Percentiles rank a stretch among this genome's conserved stretches.
These are phyloP conservation scores for Sistotremastrum suecicum DNA, from an alignment of 768 basidiomycete species.

Conservation along the genomic window DNA sequence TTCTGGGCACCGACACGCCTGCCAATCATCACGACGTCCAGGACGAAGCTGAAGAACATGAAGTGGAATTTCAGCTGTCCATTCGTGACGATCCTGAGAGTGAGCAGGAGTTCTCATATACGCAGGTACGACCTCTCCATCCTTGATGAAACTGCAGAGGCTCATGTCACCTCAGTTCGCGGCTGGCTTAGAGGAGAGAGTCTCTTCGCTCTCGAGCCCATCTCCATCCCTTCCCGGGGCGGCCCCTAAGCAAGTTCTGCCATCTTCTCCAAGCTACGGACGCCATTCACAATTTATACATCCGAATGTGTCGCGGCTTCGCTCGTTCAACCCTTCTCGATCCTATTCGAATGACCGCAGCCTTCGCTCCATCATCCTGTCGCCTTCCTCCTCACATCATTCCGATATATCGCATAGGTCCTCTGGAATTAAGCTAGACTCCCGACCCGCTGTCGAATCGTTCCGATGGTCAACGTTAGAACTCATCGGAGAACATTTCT, in stretches of 20 bases:
- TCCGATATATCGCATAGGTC: slow-evolving; percentile 59
- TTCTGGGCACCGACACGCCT: slow-evolving; percentile 42
- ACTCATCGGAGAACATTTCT: slow-evolving; percentile 42
- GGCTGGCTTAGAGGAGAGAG: slow-evolving; percentile 2
- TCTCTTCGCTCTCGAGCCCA: no score
- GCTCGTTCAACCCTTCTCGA: slow-evolving; percentile 41
- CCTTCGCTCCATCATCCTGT: slow-evolving; percentile 27
- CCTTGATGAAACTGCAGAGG: not conserved
- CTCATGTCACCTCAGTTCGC: not conserved
- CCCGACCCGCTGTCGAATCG: slow-evolving; percentile 29
- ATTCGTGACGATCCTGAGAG: slow-evolving; percentile 26
- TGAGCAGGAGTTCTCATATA: slow-evolving; percentile 16
- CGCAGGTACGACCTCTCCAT: not conserved
- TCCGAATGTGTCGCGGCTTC: slow-evolving; percentile 66
- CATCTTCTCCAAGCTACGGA: slow-evolving; percentile 1
- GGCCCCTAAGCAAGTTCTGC: not conserved
- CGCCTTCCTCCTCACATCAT: slow-evolving; percentile 49
- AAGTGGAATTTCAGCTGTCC: slow-evolving; percentile 30
- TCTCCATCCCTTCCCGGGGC: no score
- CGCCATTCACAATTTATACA: slow-evolving; percentile 38
- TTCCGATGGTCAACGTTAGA: slow-evolving; percentile 68
- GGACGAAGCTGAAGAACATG: slow-evolving; percentile 27
- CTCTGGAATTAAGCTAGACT: slow-evolving; percentile 37
- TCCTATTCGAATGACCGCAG: slow-evolving; percentile 28
- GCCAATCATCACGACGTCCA: slow-evolving; percentile 26